These are phyloP conservation scores for Calonectria leucothoes DNA, from an alignment of 2,329 filamentous ascomycete genomes.

Conservation along the genomic window DNA sequence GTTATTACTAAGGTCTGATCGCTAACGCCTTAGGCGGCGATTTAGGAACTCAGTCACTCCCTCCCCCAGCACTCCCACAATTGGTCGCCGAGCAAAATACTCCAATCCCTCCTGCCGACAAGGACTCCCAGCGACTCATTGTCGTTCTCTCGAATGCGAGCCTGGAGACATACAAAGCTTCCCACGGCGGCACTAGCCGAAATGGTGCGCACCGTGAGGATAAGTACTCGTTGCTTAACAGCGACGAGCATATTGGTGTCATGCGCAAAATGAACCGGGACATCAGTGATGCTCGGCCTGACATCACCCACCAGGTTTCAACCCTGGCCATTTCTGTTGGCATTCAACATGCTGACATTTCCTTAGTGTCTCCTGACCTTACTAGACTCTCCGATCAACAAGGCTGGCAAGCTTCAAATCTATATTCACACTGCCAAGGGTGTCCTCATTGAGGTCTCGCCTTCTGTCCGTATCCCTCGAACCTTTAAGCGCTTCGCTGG, in stretches of 20 bases:
- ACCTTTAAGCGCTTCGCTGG: constrained; percentile 99
- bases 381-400: constrained; percentile 98
- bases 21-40: constrained; percentile 31
- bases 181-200: constrained; percentile 75
- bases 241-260: constrained; percentile 98
- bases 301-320: constrained; percentile 96
- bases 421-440: constrained; percentile 99
- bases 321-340: constrained; percentile 44
- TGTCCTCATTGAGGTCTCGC: constrained; percentile 96
- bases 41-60: constrained; percentile 91
- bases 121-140: constrained; percentile 90
- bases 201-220: constrained; percentile 80
- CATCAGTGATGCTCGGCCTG: constrained; percentile 95
- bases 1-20: neutral
- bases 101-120: constrained; percentile 86
- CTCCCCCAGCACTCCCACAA: constrained; percentile 89
- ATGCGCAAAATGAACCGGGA: constrained; percentile 99
- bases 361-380: constrained; percentile 92
- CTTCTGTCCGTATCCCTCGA: constrained; percentile 96
- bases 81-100: constrained; percentile 93
- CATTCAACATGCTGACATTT: constrained; percentile 60
- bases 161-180: constrained; percentile 96
- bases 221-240: constrained; percentile 98
- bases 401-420: constrained; percentile 96
- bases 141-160: constrained; percentile 98